A percentile compares a stretch with the other conserved stretches of the same genome.
Evolutionary conservation across 768 basidiomycete species (phyloP).

Genomic region (Leccinum arenicola): DNA sequence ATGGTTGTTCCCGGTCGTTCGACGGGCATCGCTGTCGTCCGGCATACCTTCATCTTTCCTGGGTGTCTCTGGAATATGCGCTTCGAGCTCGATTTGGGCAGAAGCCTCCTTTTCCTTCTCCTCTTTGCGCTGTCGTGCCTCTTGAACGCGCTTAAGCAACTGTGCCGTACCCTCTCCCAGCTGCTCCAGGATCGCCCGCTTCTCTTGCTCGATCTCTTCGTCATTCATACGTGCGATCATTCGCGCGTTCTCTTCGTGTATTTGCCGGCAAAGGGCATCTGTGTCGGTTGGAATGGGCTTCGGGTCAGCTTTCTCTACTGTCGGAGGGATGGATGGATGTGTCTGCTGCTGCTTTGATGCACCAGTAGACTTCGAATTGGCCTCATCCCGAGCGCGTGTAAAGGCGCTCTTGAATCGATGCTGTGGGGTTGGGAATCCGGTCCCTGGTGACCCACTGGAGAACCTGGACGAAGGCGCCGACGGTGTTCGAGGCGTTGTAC

Average conservation of each 20-base stretch:
- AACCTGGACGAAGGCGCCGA: conserved; percentile 24
- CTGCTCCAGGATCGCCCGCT: conserved; percentile 61
- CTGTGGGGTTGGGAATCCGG: conserved; percentile 62
- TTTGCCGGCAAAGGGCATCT: conserved; percentile 50
- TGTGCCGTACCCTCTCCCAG: conserved; percentile 69
- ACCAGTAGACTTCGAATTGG: conserved; percentile 16
- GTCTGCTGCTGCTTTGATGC: conserved; percentile 22
- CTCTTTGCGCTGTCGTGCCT: conserved; percentile 19
- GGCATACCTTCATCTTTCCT: neutral
- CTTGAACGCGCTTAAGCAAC: conserved; percentile 43
- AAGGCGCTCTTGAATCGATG: conserved; percentile 68
- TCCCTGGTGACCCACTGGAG: conserved; percentile 16
- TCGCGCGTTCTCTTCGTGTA: conserved; percentile 64
- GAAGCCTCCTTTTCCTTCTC: neutral
- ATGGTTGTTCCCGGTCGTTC: neutral
- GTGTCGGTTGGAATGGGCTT: conserved; percentile 25
- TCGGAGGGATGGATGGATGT: neutral
- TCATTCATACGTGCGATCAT: conserved; percentile 66
- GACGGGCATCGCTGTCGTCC: neutral
- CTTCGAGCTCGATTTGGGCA: neutral
- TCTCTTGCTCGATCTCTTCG: conserved; percentile 66
- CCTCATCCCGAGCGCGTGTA: conserved; percentile 44
- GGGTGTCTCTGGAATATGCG: neutral
- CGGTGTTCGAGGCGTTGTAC: conserved; percentile 29
- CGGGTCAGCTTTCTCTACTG: neutral